phyloP scores from a whole-genome alignment of 768 basidiomycete genomes.

The Daedaleopsis nitida region DNA sequence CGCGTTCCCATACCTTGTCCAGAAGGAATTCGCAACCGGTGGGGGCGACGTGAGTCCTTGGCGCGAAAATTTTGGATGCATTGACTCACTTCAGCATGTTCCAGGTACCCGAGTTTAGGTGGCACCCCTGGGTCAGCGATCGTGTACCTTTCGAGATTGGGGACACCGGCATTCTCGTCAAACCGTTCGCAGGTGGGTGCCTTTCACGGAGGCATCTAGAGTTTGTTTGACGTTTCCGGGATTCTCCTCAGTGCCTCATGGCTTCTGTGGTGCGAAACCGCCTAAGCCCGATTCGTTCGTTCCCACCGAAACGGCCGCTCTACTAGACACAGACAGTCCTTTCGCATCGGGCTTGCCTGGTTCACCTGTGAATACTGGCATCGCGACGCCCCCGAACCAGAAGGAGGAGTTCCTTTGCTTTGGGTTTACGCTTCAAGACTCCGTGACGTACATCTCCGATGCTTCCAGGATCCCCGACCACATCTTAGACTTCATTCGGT shows the following conservation, averaged over 20 bases:
- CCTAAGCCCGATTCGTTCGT: conserved; percentile 43
- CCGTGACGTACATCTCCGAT: conserved; percentile 80
- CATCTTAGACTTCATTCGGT: conserved; percentile 51
- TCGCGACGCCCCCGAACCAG: neutral
- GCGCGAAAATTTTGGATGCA: neutral
- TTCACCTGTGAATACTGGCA: conserved; percentile 18
- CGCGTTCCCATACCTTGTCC: conserved; percentile 82
- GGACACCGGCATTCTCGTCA: conserved; percentile 61
- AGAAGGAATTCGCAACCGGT: conserved; percentile 75
- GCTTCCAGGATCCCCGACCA: conserved; percentile 78
- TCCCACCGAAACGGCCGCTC: conserved; percentile 35
- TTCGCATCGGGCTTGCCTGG: conserved; percentile 26
- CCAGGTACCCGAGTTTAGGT: conserved; percentile 80
- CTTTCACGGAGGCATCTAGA: neutral
- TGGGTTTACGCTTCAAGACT: conserved; percentile 68
- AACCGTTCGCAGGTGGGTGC: conserved; percentile 63
- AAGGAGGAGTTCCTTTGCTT: conserved; percentile 51
- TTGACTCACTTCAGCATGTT: neutral
- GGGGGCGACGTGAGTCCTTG: conserved; percentile 63
- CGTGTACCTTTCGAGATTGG: conserved; percentile 66
- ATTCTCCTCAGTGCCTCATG: conserved; percentile 63
- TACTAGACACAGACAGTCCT: conserved; percentile 30
- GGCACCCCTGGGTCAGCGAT: conserved; percentile 74
- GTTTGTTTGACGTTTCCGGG: neutral
- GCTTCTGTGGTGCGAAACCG: conserved; percentile 52